Evolutionary conservation across 306 rosid species (phyloP).

Genomic region (Acmispon strigosus): DNA sequence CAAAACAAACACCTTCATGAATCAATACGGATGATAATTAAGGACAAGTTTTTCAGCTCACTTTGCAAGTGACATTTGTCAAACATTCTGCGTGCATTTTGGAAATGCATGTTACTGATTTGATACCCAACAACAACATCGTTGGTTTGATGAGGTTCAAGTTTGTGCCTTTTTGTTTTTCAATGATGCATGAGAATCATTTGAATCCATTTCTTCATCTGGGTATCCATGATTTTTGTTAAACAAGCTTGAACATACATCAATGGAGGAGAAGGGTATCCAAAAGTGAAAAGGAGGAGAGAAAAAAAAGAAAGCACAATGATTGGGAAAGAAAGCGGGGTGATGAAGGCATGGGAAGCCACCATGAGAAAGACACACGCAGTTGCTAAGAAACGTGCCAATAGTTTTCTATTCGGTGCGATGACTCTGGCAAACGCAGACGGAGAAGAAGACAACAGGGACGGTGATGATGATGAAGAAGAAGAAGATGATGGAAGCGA

Average conservation of each 20-base stretch:
- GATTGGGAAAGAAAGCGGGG: constrained; percentile 63
- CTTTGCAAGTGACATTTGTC: constrained; percentile 29
- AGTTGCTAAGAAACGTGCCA: constrained; percentile 74
- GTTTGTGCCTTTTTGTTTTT: not conserved
- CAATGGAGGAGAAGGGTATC: not conserved
- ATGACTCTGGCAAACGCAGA: constrained; percentile 23
- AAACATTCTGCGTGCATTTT: not conserved
- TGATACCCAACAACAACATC: not conserved
- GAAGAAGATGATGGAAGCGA: constrained; percentile 21
- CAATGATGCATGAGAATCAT: not conserved
- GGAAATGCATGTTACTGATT: not conserved
- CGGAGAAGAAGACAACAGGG: constrained; percentile 10
- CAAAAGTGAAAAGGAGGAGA: not conserved
- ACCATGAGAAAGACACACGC: constrained; percentile 77
- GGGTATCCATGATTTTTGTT: constrained; percentile 13
- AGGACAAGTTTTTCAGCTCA: constrained; percentile 9
- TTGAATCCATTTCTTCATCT: constrained; percentile 16
- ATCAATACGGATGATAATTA: not conserved
- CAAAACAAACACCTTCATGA: not conserved
- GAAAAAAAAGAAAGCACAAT: constrained; percentile 16
- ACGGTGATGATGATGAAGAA: not conserved
- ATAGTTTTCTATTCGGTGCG: constrained; percentile 69
- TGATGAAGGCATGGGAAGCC: constrained; percentile 92
- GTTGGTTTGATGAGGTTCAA: not conserved
- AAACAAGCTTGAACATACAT: not conserved